Base-by-base conservation (phyloP, 2,329 filamentous ascomycete species). In the Trichophyton simii region DNA sequence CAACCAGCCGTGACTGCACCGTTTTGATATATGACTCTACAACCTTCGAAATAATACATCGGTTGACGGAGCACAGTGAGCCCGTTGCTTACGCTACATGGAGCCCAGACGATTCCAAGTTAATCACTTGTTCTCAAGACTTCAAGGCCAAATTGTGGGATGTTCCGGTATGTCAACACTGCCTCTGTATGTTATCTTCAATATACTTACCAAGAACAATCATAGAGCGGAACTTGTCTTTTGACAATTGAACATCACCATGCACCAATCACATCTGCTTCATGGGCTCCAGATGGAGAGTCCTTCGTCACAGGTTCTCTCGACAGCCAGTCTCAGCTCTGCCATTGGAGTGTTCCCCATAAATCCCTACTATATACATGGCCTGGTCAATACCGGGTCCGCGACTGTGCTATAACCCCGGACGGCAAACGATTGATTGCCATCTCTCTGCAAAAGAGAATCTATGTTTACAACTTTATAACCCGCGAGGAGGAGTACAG, bases 61-160 rank as follows among this genome's bases (percentile, higher is more conserved):
- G 74, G 54, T 76, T 95, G 8, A 77, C 77, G 3, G 84, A 86
- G 3, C 89, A 95, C 67, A 79, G 83, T 1, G 77, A 77, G 2
- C 87, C 88, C 0, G 86, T 96, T 11, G 86, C 88, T 20, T 90
- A 91, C 68, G 76, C 95, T 3, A 81, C 89, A 1, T 99, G 94
- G 89, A 96, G 91, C 70, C 94, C 91, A 3, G 90, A 99, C 72
- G 89, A 95, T 74, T 82, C 82, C 0, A 89, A 89, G 75, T 79
- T 99, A 38, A 84, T 97, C 44, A 92, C 87, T 15, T 97, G 92
- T 71, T 88, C 84, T 15, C 81, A 84, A 66, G 89, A 95, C 69
- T 83, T 82, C 54, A 82, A 81, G 64, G 90, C 89, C 0, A 82
- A 86, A 41, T 74, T 96, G 64, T 96, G 89, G 88, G 83, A 91